Evolutionary conservation across 2,329 filamentous ascomycete genomes (phyloP).

Genomic region (Aspergillus unguis): DNA sequence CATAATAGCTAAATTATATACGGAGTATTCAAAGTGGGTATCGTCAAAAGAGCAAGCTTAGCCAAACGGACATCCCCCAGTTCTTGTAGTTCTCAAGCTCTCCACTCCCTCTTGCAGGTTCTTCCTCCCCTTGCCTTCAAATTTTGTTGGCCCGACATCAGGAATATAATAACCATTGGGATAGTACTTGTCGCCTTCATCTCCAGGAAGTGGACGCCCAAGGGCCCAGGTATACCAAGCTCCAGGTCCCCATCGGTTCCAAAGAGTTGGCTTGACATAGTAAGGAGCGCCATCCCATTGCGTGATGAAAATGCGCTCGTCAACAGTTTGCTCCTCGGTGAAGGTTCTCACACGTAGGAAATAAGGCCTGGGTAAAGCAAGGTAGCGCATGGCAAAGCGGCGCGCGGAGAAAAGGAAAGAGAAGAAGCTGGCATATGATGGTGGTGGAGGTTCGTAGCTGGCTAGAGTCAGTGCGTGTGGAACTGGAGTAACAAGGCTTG

Average conservation of each 20-base stretch:
- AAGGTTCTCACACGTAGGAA: conserved; percentile 38
- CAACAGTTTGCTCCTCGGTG: conserved; percentile 50
- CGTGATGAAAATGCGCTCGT: conserved; percentile 51
- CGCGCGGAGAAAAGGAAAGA: conserved; percentile 52
- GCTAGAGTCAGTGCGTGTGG: not conserved
- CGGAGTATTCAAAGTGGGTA: not conserved
- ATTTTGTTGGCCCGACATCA: conserved; percentile 60
- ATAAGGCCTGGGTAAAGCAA: conserved; percentile 57
- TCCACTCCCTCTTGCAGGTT: conserved; percentile 31
- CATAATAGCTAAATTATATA: too few species aligned
- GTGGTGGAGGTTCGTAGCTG: conserved; percentile 41
- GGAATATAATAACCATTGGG: conserved; percentile 50
- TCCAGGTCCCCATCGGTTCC: conserved; percentile 60
- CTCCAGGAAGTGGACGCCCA: conserved; percentile 48
- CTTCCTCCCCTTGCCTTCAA: conserved; percentile 50
- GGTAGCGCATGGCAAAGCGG: conserved; percentile 55
- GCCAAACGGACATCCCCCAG: conserved; percentile 50
- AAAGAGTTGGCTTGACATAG: conserved; percentile 59
- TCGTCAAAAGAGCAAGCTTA: conserved; percentile 5
- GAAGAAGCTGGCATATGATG: conserved; percentile 37
- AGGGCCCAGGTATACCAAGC: conserved; percentile 50
- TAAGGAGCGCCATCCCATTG: conserved; percentile 62
- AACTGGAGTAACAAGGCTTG: not conserved
- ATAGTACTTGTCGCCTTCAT: conserved; percentile 46
- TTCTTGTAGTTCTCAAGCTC: conserved; percentile 45